Base-by-base conservation (phyloP, 2,329 filamentous ascomycete genomes). In the Dactylellina leptospora region DNA sequence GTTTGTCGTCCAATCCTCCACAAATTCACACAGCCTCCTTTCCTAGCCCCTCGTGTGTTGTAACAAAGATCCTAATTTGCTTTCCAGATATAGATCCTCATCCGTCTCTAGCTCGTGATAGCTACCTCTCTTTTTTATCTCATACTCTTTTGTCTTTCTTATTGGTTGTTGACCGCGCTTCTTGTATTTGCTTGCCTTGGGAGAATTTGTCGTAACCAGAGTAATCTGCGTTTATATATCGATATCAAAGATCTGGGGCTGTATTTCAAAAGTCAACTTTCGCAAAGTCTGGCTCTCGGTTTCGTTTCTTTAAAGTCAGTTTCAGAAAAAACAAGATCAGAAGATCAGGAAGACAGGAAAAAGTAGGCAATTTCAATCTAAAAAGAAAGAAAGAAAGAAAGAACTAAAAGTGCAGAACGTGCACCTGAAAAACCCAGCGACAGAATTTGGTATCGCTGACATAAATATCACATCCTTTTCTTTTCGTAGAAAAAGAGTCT, bases 1-100 rank as follows among this genome's bases (percentile, higher is more conserved):
- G 45, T 47, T 60, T 50, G 25, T 59, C 68, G 59, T 63, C 38
- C 59, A 27, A 55, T 72, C 64, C 64, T 71, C 62, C 68, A 58
- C 66, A 42, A 58, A 72, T 62, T 62, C 68, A 58, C 66, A 42
- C 68, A 72, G 68, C 68, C 68, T 72, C 56, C 58, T 54, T 63
- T 58, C 64, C 59, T 72, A 64, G 68, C 53, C 28, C 25, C 22
- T 16, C 48, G 13, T 9, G 36, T n/a, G 27, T 4, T 45, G 45
- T 27, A 47, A 23, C 18, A 53, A 59, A 54, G 64, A 64, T 72
- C 68, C 68, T 72, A 64, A 50, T 42, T 42, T 48, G n/a, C 44
- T 42, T 58, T 55, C 56, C 18, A 20, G 11, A 10, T 45, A 45
- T 63, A 64, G 68, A 72, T 72, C 68, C 68, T 64, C 53, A 28